A percentile compares a stretch with the other conserved stretches of the same genome.
phyloP scores from a whole-genome alignment of 306 rosid genomes.

The Glycine latifolia region DNA sequence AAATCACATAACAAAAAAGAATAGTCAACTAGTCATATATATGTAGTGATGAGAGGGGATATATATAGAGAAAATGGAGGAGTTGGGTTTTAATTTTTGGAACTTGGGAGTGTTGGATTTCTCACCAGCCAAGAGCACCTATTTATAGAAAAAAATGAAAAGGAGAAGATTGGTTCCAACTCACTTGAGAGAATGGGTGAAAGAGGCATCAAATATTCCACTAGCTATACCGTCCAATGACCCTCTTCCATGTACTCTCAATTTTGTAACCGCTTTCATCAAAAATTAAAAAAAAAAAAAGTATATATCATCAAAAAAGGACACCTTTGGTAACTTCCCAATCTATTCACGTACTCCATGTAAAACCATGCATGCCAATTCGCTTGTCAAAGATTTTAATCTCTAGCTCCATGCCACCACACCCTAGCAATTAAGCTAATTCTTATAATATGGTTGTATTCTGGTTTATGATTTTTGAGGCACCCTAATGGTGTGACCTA shows the following conservation, averaged over 20 bases:
- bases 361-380: constrained; percentile 55
- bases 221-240: constrained; percentile 36
- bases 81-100: background rate
- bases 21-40: background rate
- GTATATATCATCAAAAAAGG: constrained; percentile 50
- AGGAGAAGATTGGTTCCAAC: background rate
- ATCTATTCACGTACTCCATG: constrained; percentile 48
- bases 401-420: background rate
- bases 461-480: background rate
- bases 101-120: constrained; percentile 44
- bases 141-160: constrained; percentile 62
- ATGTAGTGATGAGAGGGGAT: background rate
- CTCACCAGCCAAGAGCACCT: constrained; percentile 48
- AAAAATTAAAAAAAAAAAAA: constrained; percentile 39
- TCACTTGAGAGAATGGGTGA: constrained; percentile 45
- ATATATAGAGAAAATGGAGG: constrained; percentile 13
- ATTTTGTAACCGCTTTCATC: constrained; percentile 70
- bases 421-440: background rate
- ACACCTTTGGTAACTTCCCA: constrained; percentile 50
- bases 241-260: constrained; percentile 45
- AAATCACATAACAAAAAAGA: background rate
- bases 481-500: constrained; percentile 26
- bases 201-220: constrained; percentile 47
- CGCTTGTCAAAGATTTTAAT: constrained; percentile 24
- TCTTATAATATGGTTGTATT: background rate